phyloP scores from a whole-genome alignment of 495 filamentous ascomycete genomes.

The Pyrenula massariospora region DNA sequence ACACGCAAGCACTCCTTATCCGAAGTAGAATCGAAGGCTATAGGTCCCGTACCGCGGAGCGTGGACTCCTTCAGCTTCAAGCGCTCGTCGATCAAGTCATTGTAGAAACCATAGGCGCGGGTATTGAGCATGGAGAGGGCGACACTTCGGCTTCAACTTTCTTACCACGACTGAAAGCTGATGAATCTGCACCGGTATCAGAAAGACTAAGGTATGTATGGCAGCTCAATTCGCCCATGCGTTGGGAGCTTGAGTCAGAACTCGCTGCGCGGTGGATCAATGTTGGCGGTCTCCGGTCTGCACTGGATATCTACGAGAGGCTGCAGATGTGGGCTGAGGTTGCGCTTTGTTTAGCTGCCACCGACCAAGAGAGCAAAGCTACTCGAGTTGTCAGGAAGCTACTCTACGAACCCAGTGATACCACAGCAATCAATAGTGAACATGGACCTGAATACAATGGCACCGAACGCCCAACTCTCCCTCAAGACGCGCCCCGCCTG shows the following conservation, averaged over 20 bases:
- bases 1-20: conserved; percentile 83
- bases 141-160: conserved; percentile 32
- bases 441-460: conserved; percentile 14
- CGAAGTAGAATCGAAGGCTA: conserved; percentile 83
- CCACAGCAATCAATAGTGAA: conserved; percentile 26
- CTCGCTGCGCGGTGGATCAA: conserved; percentile 82
- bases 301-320: conserved; percentile 91
- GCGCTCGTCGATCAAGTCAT: conserved; percentile 93
- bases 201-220: conserved; percentile 77
- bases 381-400: conserved; percentile 60
- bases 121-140: conserved; percentile 7
- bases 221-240: conserved; percentile 65
- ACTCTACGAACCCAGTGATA: conserved; percentile 57
- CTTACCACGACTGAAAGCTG: conserved; percentile 62
- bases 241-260: conserved; percentile 91
- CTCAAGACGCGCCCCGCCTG: conserved; percentile 72
- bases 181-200: conserved; percentile 63
- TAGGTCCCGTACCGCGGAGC: conserved; percentile 71
- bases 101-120: conserved; percentile 57
- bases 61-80: conserved; percentile 87
- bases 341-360: conserved; percentile 74
- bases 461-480: conserved; percentile 53
- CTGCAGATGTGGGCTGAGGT: conserved; percentile 93
- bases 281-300: conserved; percentile 76
- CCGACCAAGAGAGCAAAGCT: conserved; percentile 76